These are phyloP conservation scores for Solanum lycopersicoides DNA, from an alignment of 257 asterid species.

Conservation along the genomic window DNA sequence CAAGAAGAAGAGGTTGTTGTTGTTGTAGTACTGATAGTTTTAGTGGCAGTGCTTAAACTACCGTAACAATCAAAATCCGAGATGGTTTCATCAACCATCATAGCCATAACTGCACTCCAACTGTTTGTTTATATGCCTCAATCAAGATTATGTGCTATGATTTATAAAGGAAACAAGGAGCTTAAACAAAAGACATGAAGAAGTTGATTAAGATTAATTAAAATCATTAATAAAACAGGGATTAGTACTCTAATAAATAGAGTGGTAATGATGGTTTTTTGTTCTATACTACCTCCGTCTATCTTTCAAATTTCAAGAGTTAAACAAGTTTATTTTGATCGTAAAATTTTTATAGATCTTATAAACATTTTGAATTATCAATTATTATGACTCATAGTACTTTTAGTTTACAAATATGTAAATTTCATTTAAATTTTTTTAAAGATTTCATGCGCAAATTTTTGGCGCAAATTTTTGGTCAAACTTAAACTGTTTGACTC, in stretches of 20 bases:
- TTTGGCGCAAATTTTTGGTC: too few relatives aligned
- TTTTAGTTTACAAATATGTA: too few relatives aligned
- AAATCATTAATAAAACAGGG: neutral
- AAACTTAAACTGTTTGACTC: too few relatives aligned
- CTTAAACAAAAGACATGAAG: constrained; percentile 6
- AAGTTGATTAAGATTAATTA: neutral
- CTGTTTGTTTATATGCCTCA: neutral
- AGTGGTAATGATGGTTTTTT: neutral
- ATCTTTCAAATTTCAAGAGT: too few relatives aligned
- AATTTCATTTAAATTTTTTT: too few relatives aligned
- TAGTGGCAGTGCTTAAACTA: constrained; percentile 23
- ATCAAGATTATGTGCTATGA: neutral
- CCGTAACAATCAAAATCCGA: constrained; percentile 37
- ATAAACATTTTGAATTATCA: too few relatives aligned
- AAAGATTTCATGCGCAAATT: fast-evolving
- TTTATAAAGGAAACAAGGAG: neutral
- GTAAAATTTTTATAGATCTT: too few relatives aligned
- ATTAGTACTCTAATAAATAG: neutral
- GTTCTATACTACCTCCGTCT: neutral
- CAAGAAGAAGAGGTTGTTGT: constrained; percentile 27
- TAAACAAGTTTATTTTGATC: too few relatives aligned
- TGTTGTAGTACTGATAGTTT: constrained; percentile 17
- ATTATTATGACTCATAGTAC: too few relatives aligned
- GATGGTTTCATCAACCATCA: constrained; percentile 21
- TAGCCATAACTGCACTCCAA: constrained; percentile 27